Percentiles rank a stretch among this genome's conserved stretches.
These are phyloP conservation scores for Pythium guiyangense DNA, from an alignment of 352 stramenopile species.

Conservation along the genomic window DNA sequence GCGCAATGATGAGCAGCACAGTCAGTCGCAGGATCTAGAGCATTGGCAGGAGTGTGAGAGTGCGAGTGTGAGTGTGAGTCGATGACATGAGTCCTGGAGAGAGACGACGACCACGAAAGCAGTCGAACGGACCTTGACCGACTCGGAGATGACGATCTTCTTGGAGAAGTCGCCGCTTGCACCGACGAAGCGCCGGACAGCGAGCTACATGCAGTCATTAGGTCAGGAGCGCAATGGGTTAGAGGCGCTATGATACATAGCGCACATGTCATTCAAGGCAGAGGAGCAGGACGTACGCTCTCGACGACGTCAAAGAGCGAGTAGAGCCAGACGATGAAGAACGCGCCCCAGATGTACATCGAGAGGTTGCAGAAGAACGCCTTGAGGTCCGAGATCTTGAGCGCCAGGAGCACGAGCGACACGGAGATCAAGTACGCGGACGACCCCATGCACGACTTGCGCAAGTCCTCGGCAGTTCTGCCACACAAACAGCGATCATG, in stretches of 20 bases:
- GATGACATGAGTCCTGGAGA: too few relatives aligned
- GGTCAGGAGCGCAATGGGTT: neutral
- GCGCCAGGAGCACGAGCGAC: constrained; percentile 61
- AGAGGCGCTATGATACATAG: neutral
- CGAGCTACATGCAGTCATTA: constrained; percentile 36
- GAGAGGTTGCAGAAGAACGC: constrained; percentile 74
- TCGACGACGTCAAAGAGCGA: constrained; percentile 88
- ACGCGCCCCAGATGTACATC: constrained; percentile 85
- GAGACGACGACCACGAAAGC: too few relatives aligned
- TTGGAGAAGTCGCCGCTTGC: constrained; percentile 79
- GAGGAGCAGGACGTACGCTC: constrained; percentile 41
- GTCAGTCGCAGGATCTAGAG: constrained; percentile 69
- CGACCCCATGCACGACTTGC: constrained; percentile 64
- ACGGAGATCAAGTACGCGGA: constrained; percentile 85
- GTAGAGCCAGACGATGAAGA: constrained; percentile 88
- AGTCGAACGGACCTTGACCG: constrained; percentile 53
- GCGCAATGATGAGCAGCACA: constrained; percentile 67
- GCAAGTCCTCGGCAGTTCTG: constrained; percentile 82
- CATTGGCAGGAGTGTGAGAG: neutral
- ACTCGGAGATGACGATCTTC: constrained; percentile 87
- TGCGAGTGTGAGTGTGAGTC: too few relatives aligned
- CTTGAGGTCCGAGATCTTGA: constrained; percentile 44
- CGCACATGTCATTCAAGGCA: neutral
- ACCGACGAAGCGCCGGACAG: constrained; percentile 76
- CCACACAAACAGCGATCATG: neutral